phyloP scores from a whole-genome alignment of 495 filamentous ascomycete genomes.

The Barbatosphaeria neglecta region DNA sequence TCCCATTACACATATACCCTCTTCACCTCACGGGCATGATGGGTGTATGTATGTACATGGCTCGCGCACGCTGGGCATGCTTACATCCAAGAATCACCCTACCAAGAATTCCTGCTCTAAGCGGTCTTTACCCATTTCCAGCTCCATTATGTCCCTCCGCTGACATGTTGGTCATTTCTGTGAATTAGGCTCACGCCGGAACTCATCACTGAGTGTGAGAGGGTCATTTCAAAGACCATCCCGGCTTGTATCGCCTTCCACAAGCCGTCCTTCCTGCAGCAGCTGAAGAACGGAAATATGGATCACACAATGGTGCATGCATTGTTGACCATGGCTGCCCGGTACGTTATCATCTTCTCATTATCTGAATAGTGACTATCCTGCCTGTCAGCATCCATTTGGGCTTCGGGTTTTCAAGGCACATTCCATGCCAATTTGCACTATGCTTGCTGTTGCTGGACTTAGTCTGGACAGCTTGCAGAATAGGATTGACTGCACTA shows the following conservation, averaged over 20 bases:
- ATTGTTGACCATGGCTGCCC: constrained; percentile 34
- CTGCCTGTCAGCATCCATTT: constrained; percentile 8
- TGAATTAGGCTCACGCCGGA: constrained; percentile 32
- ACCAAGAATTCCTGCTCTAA: no score
- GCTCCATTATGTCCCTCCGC: no score
- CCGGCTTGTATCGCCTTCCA: constrained; percentile 42
- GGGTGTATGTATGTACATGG: no score
- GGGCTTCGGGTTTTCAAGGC: no score
- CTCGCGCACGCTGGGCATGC: no score
- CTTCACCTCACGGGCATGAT: no score
- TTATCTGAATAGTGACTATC: not conserved
- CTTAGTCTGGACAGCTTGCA: no score
- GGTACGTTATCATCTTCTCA: constrained; percentile 18
- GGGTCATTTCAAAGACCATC: constrained; percentile 36
- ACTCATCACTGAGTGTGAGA: constrained; percentile 36
- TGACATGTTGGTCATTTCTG: not conserved
- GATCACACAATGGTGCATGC: constrained; percentile 37
- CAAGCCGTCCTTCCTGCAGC: constrained; percentile 38
- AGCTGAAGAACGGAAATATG: constrained; percentile 33
- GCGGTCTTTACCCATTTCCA: no score
- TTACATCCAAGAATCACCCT: no score
- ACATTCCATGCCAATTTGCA: no score
- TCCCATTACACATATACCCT: not conserved
- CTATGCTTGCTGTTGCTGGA: no score
- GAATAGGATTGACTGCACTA: no score